phyloP scores from a whole-genome alignment of 257 asterid species.

The Sherardia arvensis region DNA sequence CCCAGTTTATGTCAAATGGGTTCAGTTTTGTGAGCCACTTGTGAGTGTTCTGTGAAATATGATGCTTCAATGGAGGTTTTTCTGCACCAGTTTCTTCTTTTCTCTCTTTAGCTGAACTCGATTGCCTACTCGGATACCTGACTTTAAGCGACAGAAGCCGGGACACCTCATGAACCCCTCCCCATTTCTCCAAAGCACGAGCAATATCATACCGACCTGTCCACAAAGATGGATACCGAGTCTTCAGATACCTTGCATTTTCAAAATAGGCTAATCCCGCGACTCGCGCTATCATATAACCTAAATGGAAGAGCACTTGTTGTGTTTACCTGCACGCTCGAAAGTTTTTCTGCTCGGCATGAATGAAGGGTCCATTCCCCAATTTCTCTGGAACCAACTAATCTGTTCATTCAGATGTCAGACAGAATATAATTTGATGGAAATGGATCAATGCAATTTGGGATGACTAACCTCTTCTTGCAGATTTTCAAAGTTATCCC shows the following conservation, averaged over 20 bases:
- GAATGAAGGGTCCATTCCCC: constrained; percentile 93
- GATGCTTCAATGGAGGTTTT: constrained; percentile 26
- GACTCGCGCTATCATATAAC: too few relatives aligned
- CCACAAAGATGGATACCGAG: neutral
- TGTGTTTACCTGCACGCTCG: constrained; percentile 73
- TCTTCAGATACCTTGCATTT: neutral
- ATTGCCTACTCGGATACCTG: constrained; percentile 66
- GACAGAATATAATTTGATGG: neutral
- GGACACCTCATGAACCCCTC: constrained; percentile 90
- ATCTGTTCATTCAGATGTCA: constrained; percentile 33
- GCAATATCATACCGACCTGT: constrained; percentile 86
- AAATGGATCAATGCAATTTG: neutral
- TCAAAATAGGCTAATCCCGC: too few relatives aligned
- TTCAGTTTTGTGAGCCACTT: constrained; percentile 63
- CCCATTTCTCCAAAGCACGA: constrained; percentile 96
- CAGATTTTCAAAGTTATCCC: constrained; percentile 88
- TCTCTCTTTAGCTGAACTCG: constrained; percentile 45
- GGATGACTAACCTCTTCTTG: constrained; percentile 65
- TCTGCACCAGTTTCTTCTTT: constrained; percentile 31
- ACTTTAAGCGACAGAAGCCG: constrained; percentile 77
- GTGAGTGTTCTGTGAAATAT: constrained; percentile 53
- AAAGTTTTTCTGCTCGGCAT: constrained; percentile 97
- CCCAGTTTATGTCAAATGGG: constrained; percentile 80
- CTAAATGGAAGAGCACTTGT: neutral
- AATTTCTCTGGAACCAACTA: constrained; percentile 70